Percentiles rank a stretch among this genome's conserved stretches.
phyloP scores from a whole-genome alignment of 2,329 filamentous ascomycete genomes.

The Ascochyta pisi region DNA sequence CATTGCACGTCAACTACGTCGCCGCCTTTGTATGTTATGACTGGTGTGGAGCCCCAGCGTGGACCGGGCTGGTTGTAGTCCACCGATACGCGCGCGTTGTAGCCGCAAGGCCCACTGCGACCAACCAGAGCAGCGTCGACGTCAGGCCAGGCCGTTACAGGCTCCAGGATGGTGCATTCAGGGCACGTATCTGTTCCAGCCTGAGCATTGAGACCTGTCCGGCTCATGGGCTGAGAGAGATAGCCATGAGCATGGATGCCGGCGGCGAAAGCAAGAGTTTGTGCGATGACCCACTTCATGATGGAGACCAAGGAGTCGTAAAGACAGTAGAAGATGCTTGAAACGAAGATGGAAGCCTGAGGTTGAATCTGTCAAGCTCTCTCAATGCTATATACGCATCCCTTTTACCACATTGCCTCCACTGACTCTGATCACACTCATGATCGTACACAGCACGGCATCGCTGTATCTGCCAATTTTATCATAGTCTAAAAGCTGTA shows the following conservation, averaged over 20 bases:
- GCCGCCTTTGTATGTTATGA: constrained; percentile 40
- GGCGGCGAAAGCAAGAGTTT: constrained; percentile 29
- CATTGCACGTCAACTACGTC: constrained; percentile 43
- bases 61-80: constrained; percentile 46
- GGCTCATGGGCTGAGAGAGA: constrained; percentile 42
- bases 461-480: constrained; percentile 11
- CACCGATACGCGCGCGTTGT: constrained; percentile 45
- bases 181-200: constrained; percentile 44
- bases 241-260: constrained; percentile 42
- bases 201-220: constrained; percentile 43
- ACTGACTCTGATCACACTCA: not conserved
- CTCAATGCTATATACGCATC: constrained; percentile 5
- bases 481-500: constrained; percentile 10
- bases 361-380: not conserved
- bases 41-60: constrained; percentile 37
- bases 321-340: not conserved
- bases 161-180: constrained; percentile 45
- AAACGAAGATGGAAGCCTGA: not conserved
- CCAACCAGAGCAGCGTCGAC: constrained; percentile 37
- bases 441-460: not conserved
- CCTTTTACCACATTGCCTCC: not conserved
- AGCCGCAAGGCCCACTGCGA: constrained; percentile 43
- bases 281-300: constrained; percentile 27
- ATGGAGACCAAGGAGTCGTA: not conserved
- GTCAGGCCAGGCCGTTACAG: constrained; percentile 44